These are phyloP conservation scores for Rhodomyrtus psidioides DNA, from an alignment of 441 rosid genomes.

Conservation along the genomic window DNA sequence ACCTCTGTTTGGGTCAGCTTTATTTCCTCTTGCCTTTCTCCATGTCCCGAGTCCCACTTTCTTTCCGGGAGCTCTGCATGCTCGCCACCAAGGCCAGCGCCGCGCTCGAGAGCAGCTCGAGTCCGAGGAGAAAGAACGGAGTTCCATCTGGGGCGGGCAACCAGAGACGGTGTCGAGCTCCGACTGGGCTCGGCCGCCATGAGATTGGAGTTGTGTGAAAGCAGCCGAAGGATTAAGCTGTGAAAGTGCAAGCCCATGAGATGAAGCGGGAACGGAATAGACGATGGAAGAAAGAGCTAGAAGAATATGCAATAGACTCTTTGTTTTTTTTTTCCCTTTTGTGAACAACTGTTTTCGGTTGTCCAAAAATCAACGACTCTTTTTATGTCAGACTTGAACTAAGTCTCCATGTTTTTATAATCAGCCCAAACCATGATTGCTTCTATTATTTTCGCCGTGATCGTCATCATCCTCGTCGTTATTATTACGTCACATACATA, in stretches of 20 bases:
- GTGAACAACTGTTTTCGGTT: not conserved
- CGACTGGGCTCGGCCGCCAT: not conserved
- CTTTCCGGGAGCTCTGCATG: not conserved
- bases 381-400: not conserved
- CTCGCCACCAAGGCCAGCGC: not conserved
- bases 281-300: not conserved
- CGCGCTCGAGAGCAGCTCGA: not conserved
- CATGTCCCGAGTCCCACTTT: not conserved
- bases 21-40: not conserved
- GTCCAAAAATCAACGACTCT: not conserved
- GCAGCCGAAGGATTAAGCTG: not conserved
- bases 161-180: not conserved
- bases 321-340: not conserved
- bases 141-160: too few species aligned
- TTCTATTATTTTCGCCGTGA: not conserved
- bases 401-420: not conserved
- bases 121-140: not conserved
- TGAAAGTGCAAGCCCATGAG: not conserved
- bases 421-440: not conserved
- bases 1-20: not conserved
- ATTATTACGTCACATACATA: not conserved
- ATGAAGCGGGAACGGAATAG: not conserved
- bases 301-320: not conserved
- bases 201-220: not conserved
- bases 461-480: not conserved